Evolutionary conservation across 2,329 filamentous ascomycete genomes (phyloP), one percentile per base, ranked within the genome.

Genomic region (Trichoderma hamatum): DNA sequence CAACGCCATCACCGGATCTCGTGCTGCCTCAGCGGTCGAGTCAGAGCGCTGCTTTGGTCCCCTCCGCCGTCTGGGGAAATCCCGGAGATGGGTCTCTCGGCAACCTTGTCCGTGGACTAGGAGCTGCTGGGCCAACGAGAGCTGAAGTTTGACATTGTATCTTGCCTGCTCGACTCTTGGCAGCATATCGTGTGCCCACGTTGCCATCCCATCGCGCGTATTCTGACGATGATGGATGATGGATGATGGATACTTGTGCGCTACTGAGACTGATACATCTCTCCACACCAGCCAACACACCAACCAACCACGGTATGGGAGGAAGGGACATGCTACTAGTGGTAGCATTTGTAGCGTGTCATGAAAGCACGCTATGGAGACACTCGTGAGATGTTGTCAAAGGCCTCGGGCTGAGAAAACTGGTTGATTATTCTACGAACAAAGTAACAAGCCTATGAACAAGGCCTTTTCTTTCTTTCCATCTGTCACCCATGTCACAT

Each of bases 141-240:
- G 43, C 54, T 30, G 28, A 43, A 13, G 54, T 21, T 39, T 58
- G n/a, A 39, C 36, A 21, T 36, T 9, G 30, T 32, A 51, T 58
- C 51, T 55, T 59, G 64, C 28, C 64, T 54, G n/a, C 9, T 46
- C 39, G 63, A 26, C 39, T 49, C 52, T 66, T 66, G 63, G 63
- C 63, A 36, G 30, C 39, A 46, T 62, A 11, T 58, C 19, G 36
- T 56, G 62, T 49, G 52, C 39, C 30, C 46, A 36, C 51, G 58
- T 21, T 66, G 52, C 10, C 52, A 36, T 56, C 43, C 71, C 77
- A 26, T 59, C 36, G 36, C 64, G 54, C 46, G 39, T 43, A 43
- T 43, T 43, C n/a, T 7, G 19, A 43, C 16, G 6, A n/a, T 43
- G 16, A n/a, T 55, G 24, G 11, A 59, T 16, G 24, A 7, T 24